Conservation (phyloP, 345 rosid species). For the Populus ilicifolia region DNA sequence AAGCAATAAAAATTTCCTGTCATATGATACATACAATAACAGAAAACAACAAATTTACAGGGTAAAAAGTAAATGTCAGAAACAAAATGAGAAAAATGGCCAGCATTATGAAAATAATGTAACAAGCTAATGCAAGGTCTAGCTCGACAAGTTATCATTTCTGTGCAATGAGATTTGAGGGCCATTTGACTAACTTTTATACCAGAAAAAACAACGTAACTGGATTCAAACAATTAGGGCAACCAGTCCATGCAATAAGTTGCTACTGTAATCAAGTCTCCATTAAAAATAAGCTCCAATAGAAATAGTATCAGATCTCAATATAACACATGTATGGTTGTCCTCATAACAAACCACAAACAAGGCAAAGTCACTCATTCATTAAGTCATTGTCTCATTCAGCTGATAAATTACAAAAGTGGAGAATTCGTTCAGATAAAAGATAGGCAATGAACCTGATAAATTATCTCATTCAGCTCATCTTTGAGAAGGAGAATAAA, state of each 20-base stretch:
- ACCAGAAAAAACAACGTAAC: too few relatives aligned
- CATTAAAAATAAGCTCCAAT: neutral
- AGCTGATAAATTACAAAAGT: neutral
- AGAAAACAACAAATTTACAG: neutral
- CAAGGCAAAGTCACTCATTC: neutral
- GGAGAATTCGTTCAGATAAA: conserved; percentile 1
- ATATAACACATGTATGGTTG: neutral
- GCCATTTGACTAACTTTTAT: neutral
- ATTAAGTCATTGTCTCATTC: neutral
- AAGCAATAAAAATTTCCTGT: conserved; percentile 1
- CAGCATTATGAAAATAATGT: neutral
- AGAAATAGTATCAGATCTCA: neutral
- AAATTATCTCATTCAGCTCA: conserved; percentile 79
- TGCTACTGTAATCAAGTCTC: neutral
- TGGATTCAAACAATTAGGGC: too few relatives aligned
- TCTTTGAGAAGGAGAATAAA: conserved; percentile 86
- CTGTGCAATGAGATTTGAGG: too few relatives aligned
- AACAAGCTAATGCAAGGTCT: neutral
- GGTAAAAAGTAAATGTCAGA: neutral
- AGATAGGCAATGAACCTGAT: conserved; percentile 58
- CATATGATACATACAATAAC: neutral
- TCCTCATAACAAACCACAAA: neutral
- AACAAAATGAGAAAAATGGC: neutral
- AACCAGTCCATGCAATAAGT: neutral
- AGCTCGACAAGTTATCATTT: too few relatives aligned